These are phyloP conservation scores for Kalaharituber pfeilii DNA, from an alignment of 2,329 filamentous ascomycete species.

Conservation along the genomic window DNA sequence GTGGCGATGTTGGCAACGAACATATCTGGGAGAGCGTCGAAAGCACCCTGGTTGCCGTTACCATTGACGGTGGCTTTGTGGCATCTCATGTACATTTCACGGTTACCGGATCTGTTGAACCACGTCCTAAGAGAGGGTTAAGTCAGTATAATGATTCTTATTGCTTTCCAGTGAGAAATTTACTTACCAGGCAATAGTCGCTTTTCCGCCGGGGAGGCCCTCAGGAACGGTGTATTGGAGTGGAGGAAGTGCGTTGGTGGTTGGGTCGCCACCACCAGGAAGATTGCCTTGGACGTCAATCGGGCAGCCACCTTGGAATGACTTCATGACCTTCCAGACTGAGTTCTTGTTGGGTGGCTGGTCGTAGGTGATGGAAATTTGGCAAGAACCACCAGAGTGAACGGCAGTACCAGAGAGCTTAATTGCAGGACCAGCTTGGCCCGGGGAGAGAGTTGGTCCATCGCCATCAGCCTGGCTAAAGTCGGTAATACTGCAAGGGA, in stretches of 20 bases:
- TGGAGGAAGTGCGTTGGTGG: conserved; percentile 17
- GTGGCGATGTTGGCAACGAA: conserved; percentile 47
- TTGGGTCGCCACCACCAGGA: conserved; percentile 30
- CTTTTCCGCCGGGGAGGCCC: conserved; percentile 55
- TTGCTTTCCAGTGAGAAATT: background rate
- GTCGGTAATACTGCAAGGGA: conserved; percentile 53
- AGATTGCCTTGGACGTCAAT: conserved; percentile 42
- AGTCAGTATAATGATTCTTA: background rate
- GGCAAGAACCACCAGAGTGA: conserved; percentile 90
- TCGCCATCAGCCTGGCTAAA: conserved; percentile 36
- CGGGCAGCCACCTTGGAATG: conserved; percentile 72
- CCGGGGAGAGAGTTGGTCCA: conserved; percentile 44
- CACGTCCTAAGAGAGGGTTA: conserved; percentile 35
- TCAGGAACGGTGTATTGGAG: conserved; percentile 53
- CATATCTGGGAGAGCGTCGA: conserved; percentile 41
- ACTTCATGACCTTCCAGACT: conserved; percentile 78
- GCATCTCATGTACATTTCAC: conserved; percentile 98
- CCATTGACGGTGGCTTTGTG: conserved; percentile 50
- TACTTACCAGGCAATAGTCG: conserved; percentile 58
- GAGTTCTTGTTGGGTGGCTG: conserved; percentile 33
- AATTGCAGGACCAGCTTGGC: conserved; percentile 33
- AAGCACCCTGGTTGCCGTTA: conserved; percentile 24
- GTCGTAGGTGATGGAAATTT: conserved; percentile 72
- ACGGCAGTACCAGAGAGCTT: conserved; percentile 43
- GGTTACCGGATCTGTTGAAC: conserved; percentile 83